Conservation (phyloP, 2,329 filamentous ascomycete genomes). For the Chalara sp. region DNA sequence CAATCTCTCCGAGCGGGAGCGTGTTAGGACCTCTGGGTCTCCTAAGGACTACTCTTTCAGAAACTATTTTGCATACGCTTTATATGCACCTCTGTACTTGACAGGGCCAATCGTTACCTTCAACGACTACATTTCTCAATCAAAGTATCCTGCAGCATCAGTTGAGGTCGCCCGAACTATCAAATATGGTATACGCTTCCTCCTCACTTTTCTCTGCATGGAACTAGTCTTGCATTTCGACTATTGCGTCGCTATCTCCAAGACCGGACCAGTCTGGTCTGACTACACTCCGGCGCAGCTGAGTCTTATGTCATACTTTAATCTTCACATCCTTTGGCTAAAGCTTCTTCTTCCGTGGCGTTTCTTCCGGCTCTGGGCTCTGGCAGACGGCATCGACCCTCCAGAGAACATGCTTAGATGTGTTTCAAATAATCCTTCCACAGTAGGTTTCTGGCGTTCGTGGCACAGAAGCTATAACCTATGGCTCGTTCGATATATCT, state of each 20-base stretch:
- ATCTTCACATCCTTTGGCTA: conserved; percentile 95
- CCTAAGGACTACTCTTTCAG: conserved; percentile 67
- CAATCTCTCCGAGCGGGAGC: conserved; percentile 81
- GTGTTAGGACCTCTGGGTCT: conserved; percentile 69
- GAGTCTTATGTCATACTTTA: conserved; percentile 87
- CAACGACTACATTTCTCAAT: conserved; percentile 93
- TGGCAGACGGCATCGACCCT: conserved; percentile 85
- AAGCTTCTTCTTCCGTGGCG: conserved; percentile 96
- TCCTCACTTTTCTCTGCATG: conserved; percentile 76
- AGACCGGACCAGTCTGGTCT: conserved; percentile 71
- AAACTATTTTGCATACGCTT: conserved; percentile 82
- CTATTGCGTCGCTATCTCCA: conserved; percentile 89
- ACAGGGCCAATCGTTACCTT: conserved; percentile 92
- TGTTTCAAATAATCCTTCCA: conserved; percentile 90
- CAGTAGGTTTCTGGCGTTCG: conserved; percentile 85
- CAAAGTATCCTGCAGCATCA: conserved; percentile 64
- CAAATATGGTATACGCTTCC: conserved; percentile 78
- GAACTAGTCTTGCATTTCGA: conserved; percentile 87
- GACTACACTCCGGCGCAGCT: conserved; percentile 83
- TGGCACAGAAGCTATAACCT: conserved; percentile 97
- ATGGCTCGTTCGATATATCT: conserved; percentile 91
- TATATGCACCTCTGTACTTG: conserved; percentile 91
- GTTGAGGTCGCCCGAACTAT: conserved; percentile 65
- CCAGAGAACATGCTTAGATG: conserved; percentile 98
- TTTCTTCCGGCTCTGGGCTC: conserved; percentile 95